phyloP scores from a whole-genome alignment of 108 stramenopile genomes.

The Epipyxis sp. region DNA sequence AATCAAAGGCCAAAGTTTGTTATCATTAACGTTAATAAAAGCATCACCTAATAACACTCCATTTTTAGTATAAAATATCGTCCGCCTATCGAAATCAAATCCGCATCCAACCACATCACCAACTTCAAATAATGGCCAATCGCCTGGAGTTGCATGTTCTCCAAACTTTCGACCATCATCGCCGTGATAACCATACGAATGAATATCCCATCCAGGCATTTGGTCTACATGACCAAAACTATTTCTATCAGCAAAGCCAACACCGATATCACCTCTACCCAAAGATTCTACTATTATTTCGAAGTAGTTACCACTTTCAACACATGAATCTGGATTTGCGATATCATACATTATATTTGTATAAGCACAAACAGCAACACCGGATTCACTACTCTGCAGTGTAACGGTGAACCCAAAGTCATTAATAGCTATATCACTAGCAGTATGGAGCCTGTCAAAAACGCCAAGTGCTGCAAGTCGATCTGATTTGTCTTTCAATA shows the following conservation, averaged over 20 bases:
- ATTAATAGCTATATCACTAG: slow-evolving; percentile 36
- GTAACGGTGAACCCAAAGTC: slow-evolving; percentile 35
- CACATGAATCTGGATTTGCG: slow-evolving; percentile 1
- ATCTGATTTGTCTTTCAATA: slow-evolving; percentile 4
- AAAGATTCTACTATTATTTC: slow-evolving; percentile 46
- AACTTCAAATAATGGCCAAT: slow-evolving; percentile 44
- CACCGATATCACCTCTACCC: slow-evolving; percentile 46
- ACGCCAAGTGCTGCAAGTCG: slow-evolving; percentile 39
- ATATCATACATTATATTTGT: slow-evolving; percentile 7
- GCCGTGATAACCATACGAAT: slow-evolving; percentile 52
- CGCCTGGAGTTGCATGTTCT: slow-evolving; percentile 38
- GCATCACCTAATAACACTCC: slow-evolving; percentile 47
- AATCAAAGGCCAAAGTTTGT: slow-evolving; percentile 44
- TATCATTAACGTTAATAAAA: slow-evolving; percentile 36
- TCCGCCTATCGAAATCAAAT: slow-evolving; percentile 26
- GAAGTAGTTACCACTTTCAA: slow-evolving; percentile 43
- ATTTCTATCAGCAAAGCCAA: slow-evolving; percentile 45
- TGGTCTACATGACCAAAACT: slow-evolving; percentile 37
- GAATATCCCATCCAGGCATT: slow-evolving; percentile 51
- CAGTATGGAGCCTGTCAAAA: slow-evolving; percentile 41
- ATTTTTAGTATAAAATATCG: slow-evolving; percentile 49
- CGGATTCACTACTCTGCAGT: slow-evolving; percentile 33
- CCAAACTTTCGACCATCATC: slow-evolving; percentile 53
- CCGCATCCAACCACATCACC: slow-evolving; percentile 53
- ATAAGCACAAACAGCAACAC: slow-evolving; percentile 39